Conservation (phyloP, 176 grass and related monocot species). For the Raddia guianensis region DNA sequence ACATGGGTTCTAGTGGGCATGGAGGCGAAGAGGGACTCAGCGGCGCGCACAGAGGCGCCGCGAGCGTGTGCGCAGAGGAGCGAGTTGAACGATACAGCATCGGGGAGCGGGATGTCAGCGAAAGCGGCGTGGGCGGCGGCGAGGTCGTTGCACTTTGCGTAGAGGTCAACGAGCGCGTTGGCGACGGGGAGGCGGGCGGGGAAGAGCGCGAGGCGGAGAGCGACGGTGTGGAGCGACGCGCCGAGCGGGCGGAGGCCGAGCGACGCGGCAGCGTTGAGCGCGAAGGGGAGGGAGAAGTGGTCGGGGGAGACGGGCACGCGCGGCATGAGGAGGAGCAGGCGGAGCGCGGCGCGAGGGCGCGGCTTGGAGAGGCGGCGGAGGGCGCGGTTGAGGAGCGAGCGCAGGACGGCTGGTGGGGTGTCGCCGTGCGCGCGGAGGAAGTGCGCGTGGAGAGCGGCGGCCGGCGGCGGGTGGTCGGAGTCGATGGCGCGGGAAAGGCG, state of each 20-base stretch:
- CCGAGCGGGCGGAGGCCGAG: slow-evolving; percentile 43
- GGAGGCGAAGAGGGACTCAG: slow-evolving; percentile 46
- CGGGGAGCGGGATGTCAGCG: slow-evolving; percentile 41
- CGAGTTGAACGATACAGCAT: slow-evolving; percentile 66
- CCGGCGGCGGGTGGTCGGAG: slow-evolving; percentile 37
- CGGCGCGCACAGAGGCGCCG: slow-evolving; percentile 38
- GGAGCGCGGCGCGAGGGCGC: slow-evolving; percentile 47
- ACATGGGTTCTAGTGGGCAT: slow-evolving; percentile 63
- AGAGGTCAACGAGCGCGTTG: slow-evolving; percentile 70
- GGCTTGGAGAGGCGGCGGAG: slow-evolving; percentile 55
- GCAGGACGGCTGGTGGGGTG: slow-evolving; percentile 25
- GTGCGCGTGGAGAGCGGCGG: slow-evolving; percentile 48
- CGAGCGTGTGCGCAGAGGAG: slow-evolving; percentile 67
- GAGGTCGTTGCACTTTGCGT: slow-evolving; percentile 67
- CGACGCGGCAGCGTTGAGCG: slow-evolving; percentile 67
- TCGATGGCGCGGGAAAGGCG: slow-evolving; percentile 39
- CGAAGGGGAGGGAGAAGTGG: slow-evolving; percentile 71
- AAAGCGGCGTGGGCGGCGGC: slow-evolving; percentile 48
- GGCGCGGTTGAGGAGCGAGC: slow-evolving; percentile 45
- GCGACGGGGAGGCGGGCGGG: slow-evolving; percentile 61
- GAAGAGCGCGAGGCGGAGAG: slow-evolving; percentile 57
- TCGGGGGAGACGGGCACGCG: slow-evolving; percentile 51
- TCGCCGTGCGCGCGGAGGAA: slow-evolving; percentile 48
- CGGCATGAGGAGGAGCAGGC: slow-evolving; percentile 57
- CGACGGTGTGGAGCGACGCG: slow-evolving; percentile 59